Percentiles rank a stretch among this genome's conserved stretches.
These are phyloP conservation scores for Yamadazyma taylorii DNA, from an alignment of 1,139 yeast species.

Conservation along the genomic window DNA sequence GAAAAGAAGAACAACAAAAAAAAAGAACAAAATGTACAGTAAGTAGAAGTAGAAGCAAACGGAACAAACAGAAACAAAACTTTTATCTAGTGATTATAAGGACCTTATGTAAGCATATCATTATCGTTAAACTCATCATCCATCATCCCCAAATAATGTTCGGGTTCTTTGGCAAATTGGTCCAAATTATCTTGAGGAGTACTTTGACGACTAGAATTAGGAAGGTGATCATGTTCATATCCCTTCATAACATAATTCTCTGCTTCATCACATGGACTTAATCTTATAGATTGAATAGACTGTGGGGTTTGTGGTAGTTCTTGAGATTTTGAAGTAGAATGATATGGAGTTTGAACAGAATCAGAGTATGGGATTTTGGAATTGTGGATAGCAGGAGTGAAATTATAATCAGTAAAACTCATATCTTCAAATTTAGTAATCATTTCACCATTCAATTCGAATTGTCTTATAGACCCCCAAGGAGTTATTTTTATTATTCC, in stretches of 20 bases:
- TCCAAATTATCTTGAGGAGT: background rate
- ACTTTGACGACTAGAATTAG: constrained; percentile 2
- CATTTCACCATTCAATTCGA: constrained; percentile 33
- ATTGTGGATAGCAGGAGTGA: constrained; percentile 21
- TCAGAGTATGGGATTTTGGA: background rate
- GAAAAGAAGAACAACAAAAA: background rate
- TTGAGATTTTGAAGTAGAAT: constrained; percentile 25
- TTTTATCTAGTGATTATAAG: no score
- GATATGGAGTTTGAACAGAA: background rate
- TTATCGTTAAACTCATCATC: constrained; percentile 19
- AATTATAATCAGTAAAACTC: constrained; percentile 36
- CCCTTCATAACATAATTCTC: constrained; percentile 45
- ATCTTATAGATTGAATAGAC: constrained; percentile 21
- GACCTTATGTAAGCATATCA: constrained; percentile 10
- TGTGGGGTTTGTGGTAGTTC: constrained; percentile 40
- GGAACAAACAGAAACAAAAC: no score
- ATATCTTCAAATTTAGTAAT: constrained; percentile 45
- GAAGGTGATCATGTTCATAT: constrained; percentile 21
- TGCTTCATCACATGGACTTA: constrained; percentile 43
- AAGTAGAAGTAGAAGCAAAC: no score
- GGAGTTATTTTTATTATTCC: constrained; percentile 66
- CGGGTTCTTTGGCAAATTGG: constrained; percentile 36
- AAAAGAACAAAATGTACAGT: background rate
- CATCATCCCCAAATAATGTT: constrained; percentile 40
- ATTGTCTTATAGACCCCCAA: constrained; percentile 51